phyloP scores from a whole-genome alignment of 768 basidiomycete species.

The Tylopilus subfusipes region DNA sequence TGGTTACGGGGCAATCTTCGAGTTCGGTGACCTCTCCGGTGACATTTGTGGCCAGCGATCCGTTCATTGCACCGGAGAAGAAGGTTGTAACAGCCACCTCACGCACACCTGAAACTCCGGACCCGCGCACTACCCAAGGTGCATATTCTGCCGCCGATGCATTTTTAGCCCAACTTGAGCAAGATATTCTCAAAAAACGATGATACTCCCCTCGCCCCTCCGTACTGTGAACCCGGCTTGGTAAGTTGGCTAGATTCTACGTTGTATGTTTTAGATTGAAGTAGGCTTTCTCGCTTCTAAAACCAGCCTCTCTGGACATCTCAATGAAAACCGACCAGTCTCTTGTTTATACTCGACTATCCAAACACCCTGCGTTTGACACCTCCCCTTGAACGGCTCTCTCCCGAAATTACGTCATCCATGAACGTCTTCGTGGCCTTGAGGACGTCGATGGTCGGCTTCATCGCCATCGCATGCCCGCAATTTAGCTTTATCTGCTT shows the following conservation, averaged over 20 bases:
- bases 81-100: slow-evolving; percentile 17
- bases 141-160: slow-evolving; percentile 43
- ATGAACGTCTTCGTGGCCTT: slow-evolving; percentile 42
- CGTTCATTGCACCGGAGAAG: slow-evolving; percentile 50
- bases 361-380: slow-evolving; percentile 34
- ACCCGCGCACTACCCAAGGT: slow-evolving; percentile 21
- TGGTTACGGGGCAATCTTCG: neutral
- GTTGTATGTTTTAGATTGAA: neutral
- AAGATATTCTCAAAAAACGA: slow-evolving; percentile 45
- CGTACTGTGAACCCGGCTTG: neutral
- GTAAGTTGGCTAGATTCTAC: neutral
- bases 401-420: slow-evolving; percentile 43
- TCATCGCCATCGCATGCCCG: slow-evolving; percentile 46
- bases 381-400: slow-evolving; percentile 34
- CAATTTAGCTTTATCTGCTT: slow-evolving; percentile 42
- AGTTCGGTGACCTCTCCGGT: neutral
- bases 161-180: slow-evolving; percentile 64
- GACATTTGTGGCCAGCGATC: slow-evolving; percentile 34
- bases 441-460: slow-evolving; percentile 47
- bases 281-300: slow-evolving; percentile 31
- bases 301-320: slow-evolving; percentile 48
- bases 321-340: slow-evolving; percentile 41
- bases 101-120: slow-evolving; percentile 24
- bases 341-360: slow-evolving; percentile 44
- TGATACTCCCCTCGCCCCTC: neutral